These are phyloP conservation scores for Fagopyrum esculentum DNA, from an alignment of 148 eudicot genomes.

Conservation along the genomic window DNA sequence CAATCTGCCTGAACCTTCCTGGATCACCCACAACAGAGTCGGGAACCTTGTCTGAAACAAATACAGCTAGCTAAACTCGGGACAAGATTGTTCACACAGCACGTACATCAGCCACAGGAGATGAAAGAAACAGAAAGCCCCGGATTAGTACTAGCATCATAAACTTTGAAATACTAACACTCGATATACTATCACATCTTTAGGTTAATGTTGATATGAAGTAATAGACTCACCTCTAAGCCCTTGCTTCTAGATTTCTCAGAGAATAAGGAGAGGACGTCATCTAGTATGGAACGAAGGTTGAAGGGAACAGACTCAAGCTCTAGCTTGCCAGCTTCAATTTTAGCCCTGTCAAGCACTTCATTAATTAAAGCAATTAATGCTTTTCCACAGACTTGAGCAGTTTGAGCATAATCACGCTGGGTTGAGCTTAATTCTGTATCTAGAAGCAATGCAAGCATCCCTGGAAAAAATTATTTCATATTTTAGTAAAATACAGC, in stretches of 20 bases:
- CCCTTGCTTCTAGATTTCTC: conserved; percentile 65
- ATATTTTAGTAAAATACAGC: neutral
- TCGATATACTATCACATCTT: neutral
- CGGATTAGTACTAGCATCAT: neutral
- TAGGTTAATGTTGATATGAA: neutral
- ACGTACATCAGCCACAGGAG: neutral
- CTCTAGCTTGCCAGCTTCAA: conserved; percentile 72
- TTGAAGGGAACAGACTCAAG: conserved; percentile 58
- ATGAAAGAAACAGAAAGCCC: neutral
- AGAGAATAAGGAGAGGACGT: conserved; percentile 64
- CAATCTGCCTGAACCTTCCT: conserved; percentile 63
- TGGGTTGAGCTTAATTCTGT: conserved; percentile 68
- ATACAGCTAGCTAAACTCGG: conserved; percentile 45
- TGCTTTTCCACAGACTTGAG: conserved; percentile 69
- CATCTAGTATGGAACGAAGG: conserved; percentile 58
- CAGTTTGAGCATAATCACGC: conserved; percentile 69
- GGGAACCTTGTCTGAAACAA: conserved; percentile 64
- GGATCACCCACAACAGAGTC: conserved; percentile 66
- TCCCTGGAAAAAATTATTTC: conserved; percentile 29
- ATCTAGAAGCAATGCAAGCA: conserved; percentile 63
- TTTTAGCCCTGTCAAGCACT: conserved; percentile 72
- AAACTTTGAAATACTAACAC: neutral
- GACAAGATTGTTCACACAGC: neutral
- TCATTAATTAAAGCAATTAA: conserved; percentile 61
- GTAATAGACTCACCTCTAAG: conserved; percentile 40